Evolutionary conservation across 768 basidiomycete genomes (phyloP).

Genomic region (Gloeophyllum trabeum): DNA sequence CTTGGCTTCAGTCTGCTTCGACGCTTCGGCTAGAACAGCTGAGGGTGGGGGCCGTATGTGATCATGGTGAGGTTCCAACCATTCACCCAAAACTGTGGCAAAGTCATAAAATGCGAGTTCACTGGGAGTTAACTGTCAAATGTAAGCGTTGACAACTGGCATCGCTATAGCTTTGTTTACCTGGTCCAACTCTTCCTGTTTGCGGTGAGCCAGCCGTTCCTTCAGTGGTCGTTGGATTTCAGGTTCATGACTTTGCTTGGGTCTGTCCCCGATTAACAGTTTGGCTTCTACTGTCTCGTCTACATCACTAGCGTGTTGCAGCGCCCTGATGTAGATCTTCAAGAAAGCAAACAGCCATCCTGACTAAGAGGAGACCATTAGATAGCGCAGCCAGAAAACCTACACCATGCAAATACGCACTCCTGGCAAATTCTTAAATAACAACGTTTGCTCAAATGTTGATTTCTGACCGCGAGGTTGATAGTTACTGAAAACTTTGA

Average conservation of each 20-base stretch:
- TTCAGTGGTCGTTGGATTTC: constrained; percentile 38
- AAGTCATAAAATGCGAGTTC: constrained; percentile 50
- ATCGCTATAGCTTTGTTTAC: constrained; percentile 18
- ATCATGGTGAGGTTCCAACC: constrained; percentile 72
- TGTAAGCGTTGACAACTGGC: not conserved
- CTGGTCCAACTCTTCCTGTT: constrained; percentile 42
- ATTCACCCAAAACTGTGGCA: constrained; percentile 50
- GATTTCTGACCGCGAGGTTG: constrained; percentile 45
- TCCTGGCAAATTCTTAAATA: constrained; percentile 53
- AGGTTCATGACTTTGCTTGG: constrained; percentile 45
- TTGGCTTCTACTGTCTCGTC: constrained; percentile 78
- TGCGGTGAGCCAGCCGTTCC: constrained; percentile 43
- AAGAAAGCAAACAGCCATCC: constrained; percentile 67
- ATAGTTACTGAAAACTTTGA: constrained; percentile 65
- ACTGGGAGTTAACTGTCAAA: constrained; percentile 50
- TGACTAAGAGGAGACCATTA: constrained; percentile 26
- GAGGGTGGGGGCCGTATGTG: constrained; percentile 60
- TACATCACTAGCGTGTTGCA: constrained; percentile 71
- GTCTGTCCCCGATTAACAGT: constrained; percentile 69
- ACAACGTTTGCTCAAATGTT: constrained; percentile 56
- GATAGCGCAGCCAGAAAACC: not conserved
- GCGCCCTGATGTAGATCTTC: constrained; percentile 65
- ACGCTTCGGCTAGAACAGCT: constrained; percentile 63
- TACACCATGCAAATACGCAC: constrained; percentile 26
- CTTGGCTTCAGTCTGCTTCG: constrained; percentile 61